A percentile compares a stretch with the other conserved stretches of the same genome.
Conservation (phyloP, 345 rosid species). For the Erysimum cheiranthoides region DNA sequence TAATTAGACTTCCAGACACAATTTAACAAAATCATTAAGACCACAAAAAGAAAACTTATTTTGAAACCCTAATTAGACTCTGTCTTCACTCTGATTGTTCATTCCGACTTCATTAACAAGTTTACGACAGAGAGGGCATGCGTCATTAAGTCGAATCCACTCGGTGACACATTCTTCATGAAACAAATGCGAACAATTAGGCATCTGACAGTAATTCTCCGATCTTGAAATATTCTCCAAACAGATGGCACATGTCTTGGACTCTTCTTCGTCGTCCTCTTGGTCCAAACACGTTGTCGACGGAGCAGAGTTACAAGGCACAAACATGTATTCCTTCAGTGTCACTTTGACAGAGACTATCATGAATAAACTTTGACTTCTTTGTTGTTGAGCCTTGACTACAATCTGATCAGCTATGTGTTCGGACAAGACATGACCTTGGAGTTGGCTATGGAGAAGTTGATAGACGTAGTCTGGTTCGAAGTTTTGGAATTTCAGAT, state of each 20-base stretch:
- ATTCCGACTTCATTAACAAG: too few relatives aligned
- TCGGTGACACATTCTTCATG: neutral
- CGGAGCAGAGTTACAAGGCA: neutral
- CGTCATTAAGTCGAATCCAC: neutral
- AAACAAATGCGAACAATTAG: neutral
- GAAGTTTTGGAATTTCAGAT: neutral
- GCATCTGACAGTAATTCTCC: neutral
- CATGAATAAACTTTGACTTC: neutral
- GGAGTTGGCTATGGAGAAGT: neutral
- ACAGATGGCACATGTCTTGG: constrained; percentile 34
- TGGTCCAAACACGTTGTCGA: neutral
- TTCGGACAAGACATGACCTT: constrained; percentile 20
- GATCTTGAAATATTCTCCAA: constrained; percentile 29
- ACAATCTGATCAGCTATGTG: neutral
- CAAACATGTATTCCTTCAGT: neutral
- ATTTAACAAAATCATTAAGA: neutral
- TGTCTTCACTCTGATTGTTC: neutral
- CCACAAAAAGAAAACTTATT: neutral
- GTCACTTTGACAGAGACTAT: neutral
- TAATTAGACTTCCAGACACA: neutral
- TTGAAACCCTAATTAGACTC: constrained; percentile 2
- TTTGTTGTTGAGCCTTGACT: neutral
- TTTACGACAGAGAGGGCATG: constrained; percentile 1
- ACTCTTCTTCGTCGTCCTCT: neutral
- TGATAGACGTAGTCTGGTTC: neutral